Evolutionary conservation across 345 rosid genomes (phyloP).

Genomic region (Arabidopsis arenosa): DNA sequence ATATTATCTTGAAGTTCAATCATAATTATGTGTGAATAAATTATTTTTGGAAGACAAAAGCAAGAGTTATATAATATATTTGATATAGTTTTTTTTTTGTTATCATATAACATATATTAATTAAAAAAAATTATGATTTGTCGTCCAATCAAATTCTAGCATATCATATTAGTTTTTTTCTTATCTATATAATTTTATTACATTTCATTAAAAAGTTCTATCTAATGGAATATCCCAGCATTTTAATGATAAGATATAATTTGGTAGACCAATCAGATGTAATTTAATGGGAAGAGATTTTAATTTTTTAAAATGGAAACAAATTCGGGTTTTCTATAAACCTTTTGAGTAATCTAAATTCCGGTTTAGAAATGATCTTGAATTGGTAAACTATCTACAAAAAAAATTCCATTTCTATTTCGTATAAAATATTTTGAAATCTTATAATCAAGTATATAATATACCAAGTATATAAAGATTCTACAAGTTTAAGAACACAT

Average conservation of each 20-base stretch:
- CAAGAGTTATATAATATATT: neutral
- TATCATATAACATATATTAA: too few species aligned
- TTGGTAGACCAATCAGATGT: neutral
- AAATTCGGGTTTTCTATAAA: neutral
- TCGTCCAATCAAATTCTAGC: neutral
- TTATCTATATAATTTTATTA: neutral
- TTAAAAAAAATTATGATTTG: neutral
- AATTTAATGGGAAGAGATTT: neutral
- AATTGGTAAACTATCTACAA: too few species aligned
- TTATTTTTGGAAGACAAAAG: neutral
- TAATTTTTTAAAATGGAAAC: neutral
- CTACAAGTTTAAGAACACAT: neutral
- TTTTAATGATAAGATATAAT: neutral
- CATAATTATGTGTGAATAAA: neutral
- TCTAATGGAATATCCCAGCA: neutral
- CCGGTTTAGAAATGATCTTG: neutral
- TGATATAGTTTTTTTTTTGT: too few species aligned
- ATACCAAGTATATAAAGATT: slow-evolving; percentile 2
- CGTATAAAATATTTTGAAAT: neutral
- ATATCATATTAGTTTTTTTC: neutral
- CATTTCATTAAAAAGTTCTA: neutral
- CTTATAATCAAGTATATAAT: neutral
- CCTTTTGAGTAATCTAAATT: neutral
- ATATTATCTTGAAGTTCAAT: neutral
- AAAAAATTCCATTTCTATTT: neutral